Evolutionary conservation across 139 green algal species (phyloP), one percentile per base, ranked within the genome.

Genomic region (Desmodesmus armatus): DNA sequence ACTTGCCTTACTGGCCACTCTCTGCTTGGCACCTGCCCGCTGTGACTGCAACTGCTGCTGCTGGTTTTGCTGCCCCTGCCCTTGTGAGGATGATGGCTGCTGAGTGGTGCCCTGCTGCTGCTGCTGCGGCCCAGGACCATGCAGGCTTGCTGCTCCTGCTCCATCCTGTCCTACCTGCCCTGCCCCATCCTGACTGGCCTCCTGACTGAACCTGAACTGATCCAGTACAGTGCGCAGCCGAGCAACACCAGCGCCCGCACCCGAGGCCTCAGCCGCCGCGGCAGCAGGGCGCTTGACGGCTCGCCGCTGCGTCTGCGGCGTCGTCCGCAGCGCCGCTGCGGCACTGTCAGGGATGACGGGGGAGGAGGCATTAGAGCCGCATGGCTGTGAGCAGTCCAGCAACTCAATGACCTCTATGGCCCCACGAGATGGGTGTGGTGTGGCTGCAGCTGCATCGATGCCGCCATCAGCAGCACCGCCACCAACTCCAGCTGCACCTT

Each of bases 61-160:
- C 79, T 39, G 43, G 63, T 53, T 23, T 53, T 78, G 44, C 80
- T 85, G 69, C 80, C 71, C 39, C 58, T 77, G 53, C 55, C 66
- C 25, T 51, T 78, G 62, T 31, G 17, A 33, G 13, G 9, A 55
- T 55, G 47, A 7, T 55, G 62, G 39, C 73, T 80, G 39, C 40
- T 51, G 60, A 5, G 5, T 29, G 25, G 5, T 69, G 60, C 27
- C 60, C 11, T 33, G 60, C 60, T 69, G 60, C 60, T 29, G 25
- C 60, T 69, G 60, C 17, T 69, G 11, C 17, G 47, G 9, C 13
- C 9, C 47, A 21, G 47, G 9, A 55, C 9, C 47, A 55, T 7
- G 9, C 9, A 13, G 9, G 13, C 9, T 13, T 21, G 47, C 47
- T 21, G 47, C 47, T 21, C 9, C 47, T 21, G 47, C 9, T 55